phyloP scores from a whole-genome alignment of 1,284 basidiomycete species.

The Inonotus hispidus region DNA sequence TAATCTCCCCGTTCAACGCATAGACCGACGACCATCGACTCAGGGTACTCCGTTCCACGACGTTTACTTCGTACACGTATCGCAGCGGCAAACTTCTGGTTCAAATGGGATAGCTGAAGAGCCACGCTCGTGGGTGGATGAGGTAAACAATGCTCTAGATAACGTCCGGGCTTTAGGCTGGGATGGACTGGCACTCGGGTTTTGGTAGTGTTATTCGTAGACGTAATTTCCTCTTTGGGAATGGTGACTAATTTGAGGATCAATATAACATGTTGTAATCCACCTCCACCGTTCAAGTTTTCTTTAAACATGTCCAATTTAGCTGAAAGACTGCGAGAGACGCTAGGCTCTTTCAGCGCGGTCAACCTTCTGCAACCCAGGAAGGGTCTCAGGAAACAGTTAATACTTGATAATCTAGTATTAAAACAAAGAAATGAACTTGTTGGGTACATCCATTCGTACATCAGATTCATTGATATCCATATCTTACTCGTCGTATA shows the following conservation, averaged over 20 bases:
- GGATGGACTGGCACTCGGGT: conserved; percentile 5
- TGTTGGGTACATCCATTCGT: conserved; percentile 1
- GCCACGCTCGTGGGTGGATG: conserved; percentile 4
- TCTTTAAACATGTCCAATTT: neutral
- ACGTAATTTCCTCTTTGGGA: neutral
- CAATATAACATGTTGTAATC: too few relatives aligned
- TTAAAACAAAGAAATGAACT: conserved; percentile 2
- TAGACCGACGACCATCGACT: conserved; percentile 59
- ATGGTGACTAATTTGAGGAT: neutral
- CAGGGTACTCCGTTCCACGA: conserved; percentile 46
- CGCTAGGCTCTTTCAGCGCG: conserved; percentile 5
- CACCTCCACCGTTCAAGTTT: too few relatives aligned
- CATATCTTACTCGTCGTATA: neutral
- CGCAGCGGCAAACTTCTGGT: neutral
- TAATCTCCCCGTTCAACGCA: conserved; percentile 33
- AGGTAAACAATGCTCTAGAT: neutral
- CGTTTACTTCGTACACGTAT: conserved; percentile 41
- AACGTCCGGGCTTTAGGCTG: neutral
- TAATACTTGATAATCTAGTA: neutral
- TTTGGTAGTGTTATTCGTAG: conserved; percentile 12
- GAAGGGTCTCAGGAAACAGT: neutral
- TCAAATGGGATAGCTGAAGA: neutral
- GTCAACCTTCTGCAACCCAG: neutral
- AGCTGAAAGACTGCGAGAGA: neutral
- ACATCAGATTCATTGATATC: neutral